Evolutionary conservation across 176 grass and related monocot species (phyloP), one percentile per base, ranked within the genome.

Genomic region (Pontederia paniculata): DNA sequence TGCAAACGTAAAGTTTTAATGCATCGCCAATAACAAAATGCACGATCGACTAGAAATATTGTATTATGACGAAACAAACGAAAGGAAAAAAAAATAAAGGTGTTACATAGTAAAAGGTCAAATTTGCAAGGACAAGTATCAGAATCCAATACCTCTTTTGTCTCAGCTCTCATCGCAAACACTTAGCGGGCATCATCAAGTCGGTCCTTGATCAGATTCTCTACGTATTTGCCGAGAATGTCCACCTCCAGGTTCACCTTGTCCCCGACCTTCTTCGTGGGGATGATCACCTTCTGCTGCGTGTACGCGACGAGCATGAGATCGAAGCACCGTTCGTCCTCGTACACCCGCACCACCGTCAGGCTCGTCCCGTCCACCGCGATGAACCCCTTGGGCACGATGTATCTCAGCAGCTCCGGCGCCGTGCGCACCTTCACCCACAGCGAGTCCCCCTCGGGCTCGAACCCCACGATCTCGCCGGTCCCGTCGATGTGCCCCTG

Each of bases 291-390:
- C 71, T 96, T 96, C 23, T 96, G 82, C 67, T 96, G 90, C 0
- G 82, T 96, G 77, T 96, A 96, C 45, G 85, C 68, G n/a, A 96
- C 85, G 6, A 96, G 73, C 90, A 89, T 96, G 79, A 96, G 89
- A 55, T 96, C 79, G 17, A 96, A 96, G 79, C 82, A 83, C 5
- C 79, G 74, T 0, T 45, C 85, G 16, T 81, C 71, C 45, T 96
- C 90, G 9, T 89, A 64, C 1, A 96, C 90, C 1, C 72, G 70
- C 44, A 89, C 82, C 15, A 96, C 85, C 4, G 85, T 89, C 25
- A 96, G 71, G 64, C 90, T 96, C 12, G 85, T 78, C 12, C 90
- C 90, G 45, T 96, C 90, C 10, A 89, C 82, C 25, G 90, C 82
- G 21, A 96, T 81, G 65, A 96, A 96, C 4, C 90, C 90, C 67